Base-by-base conservation (phyloP, 768 basidiomycete species). In the Mycena pura region DNA sequence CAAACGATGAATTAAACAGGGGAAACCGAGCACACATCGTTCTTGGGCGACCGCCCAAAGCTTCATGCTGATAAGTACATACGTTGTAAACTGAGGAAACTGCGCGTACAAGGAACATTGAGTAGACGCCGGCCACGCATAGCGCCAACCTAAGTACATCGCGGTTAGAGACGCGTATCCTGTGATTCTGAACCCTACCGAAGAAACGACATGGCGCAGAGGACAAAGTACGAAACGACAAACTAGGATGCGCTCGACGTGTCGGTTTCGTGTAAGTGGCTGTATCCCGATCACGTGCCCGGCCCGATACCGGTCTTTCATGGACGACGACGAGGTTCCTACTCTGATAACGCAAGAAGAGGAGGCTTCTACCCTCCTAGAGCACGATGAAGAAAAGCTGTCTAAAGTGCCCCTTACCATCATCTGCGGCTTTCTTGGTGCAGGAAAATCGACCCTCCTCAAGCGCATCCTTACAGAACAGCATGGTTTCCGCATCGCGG, bases 11-110 rank as follows among this genome's bases (percentile, higher is more conserved):
- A 64, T n/a, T 31, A 14, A 27, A 44, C 40, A 28, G 21, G 24
- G 19, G 32, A 48, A 5, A 41, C 31, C 28, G 7, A 50, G 76
- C 86, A 69, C 75, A 97, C 96, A 73, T 75, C 96, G 83, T 79
- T 99, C 97, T 79, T 99, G 97, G 9, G 94, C 92, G 41, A 96
- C 86, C 11, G 92, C 95, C 94, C 94, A 93, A 48, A 94, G 74
- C 93, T 94, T 65, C 8, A 54, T 24, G 41, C 59, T 19, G 22
- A 40, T 38, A 46, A 46, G 46, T 32, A 50, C 63, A 34, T 61
- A 31, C 29, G 45, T 43, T 5, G 28, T 14, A 13, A 31, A 6
- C 14, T 43, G 28, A n/a, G 27, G 24, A 52, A 38, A n/a, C 1
- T 60, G 24, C 51, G 38, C 89, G 75, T 68, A 91, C 91, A 66